These are phyloP conservation scores for Candida suzukii DNA, from an alignment of 805 yeast genomes.

Conservation along the genomic window DNA sequence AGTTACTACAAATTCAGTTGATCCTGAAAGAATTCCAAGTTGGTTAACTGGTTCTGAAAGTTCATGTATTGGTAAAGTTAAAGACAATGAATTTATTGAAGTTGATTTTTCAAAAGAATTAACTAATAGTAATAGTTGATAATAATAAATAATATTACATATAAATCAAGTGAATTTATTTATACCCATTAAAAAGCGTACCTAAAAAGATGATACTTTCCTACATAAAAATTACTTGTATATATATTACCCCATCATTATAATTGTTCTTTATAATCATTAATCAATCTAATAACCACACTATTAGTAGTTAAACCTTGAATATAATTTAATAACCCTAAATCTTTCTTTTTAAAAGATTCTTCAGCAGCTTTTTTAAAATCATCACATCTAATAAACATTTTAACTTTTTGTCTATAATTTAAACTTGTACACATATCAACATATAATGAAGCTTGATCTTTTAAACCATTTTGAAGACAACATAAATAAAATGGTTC, in stretches of 20 bases:
- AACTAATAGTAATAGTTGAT: not conserved
- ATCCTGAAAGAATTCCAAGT: conserved; percentile 55
- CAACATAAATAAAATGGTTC: conserved; percentile 54
- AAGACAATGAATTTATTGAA: conserved; percentile 28
- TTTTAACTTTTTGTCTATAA: conserved; percentile 39
- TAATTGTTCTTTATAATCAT: conserved; percentile 12
- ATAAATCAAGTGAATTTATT: too few relatives aligned
- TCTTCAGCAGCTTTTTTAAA: conserved; percentile 42
- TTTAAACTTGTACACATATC: conserved; percentile 38
- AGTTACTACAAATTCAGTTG: conserved; percentile 32
- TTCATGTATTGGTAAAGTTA: conserved; percentile 37
- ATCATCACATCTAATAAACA: conserved; percentile 49
- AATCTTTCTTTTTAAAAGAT: conserved; percentile 38
- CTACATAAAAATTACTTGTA: too few relatives aligned
- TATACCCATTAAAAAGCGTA: too few relatives aligned
- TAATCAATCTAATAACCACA: conserved; percentile 12
- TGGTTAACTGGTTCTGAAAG: conserved; percentile 81
- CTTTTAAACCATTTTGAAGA: conserved; percentile 43
- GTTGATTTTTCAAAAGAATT: not conserved
- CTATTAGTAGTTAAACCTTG: conserved; percentile 15
- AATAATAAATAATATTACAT: not conserved
- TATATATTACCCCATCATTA: too few relatives aligned
- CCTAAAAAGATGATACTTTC: too few relatives aligned
- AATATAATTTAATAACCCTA: conserved; percentile 22
- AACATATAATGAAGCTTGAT: conserved; percentile 57